These are phyloP conservation scores for Escovopsis weberi DNA, from an alignment of 2,329 filamentous ascomycete genomes.

Conservation along the genomic window DNA sequence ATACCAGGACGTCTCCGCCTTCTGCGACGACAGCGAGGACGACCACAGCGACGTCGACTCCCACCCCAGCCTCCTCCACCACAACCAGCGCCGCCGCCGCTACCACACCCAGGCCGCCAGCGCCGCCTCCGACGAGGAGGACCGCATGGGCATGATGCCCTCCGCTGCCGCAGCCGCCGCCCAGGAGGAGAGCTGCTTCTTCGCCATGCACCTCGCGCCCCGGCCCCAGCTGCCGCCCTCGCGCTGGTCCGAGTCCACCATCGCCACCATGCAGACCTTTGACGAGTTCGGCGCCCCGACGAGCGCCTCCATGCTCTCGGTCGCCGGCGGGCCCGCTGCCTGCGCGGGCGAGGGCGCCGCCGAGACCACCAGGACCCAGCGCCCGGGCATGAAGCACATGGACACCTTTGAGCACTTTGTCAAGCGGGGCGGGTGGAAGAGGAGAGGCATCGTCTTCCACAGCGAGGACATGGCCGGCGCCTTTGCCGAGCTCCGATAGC, in stretches of 20 bases:
- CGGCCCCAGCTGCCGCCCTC: conserved; percentile 20
- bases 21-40: conserved; percentile 15
- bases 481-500: background rate
- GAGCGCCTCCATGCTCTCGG: conserved; percentile 1
- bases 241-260: conserved; percentile 29
- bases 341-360: conserved; percentile 12
- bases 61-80: conserved; percentile 1
- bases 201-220: conserved; percentile 15
- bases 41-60: conserved; percentile 12
- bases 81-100: too few relatives aligned
- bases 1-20: conserved; percentile 13
- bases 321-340: background rate
- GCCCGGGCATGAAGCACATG: conserved; percentile 24
- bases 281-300: conserved; percentile 9
- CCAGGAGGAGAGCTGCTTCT: conserved; percentile 19
- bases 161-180: conserved; percentile 12
- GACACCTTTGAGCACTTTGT: conserved; percentile 27
- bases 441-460: conserved; percentile 26
- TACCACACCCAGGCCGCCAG: too few relatives aligned
- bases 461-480: conserved; percentile 13
- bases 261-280: conserved; percentile 15
- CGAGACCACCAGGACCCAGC: conserved; percentile 12
- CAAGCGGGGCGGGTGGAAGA: conserved; percentile 30
- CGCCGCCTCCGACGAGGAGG: conserved; percentile 1
- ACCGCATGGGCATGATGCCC: conserved; percentile 17